Evolutionary conservation across 768 basidiomycete species (phyloP), one percentile per base, ranked within the genome.

Genomic region (Lactifluus volemus): DNA sequence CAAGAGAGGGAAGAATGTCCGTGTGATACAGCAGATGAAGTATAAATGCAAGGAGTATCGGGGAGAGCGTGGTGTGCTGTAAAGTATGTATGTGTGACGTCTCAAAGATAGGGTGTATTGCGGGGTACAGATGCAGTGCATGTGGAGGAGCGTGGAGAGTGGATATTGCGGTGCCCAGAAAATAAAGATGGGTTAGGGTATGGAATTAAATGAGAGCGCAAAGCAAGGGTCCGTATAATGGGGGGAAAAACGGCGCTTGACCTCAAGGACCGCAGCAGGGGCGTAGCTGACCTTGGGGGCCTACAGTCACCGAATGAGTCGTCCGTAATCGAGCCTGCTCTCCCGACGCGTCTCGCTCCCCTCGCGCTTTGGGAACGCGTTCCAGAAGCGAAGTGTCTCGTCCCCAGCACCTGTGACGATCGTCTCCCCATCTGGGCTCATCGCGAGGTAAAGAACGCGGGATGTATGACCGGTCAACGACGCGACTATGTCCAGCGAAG

Each of bases 361-460:
- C 57, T 85, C 86, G 65, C 77, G 81, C 73, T 84, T 85, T n/a
- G 90, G 89, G 69, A 99, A 98, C 0, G 93, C 94, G 71, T 93
- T 96, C 96, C 96, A 98, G 73, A 98, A 98, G 64, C 94, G 75
- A 55, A 99, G 75, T 4, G 96, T 99, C 75, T 98, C 96, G 72
- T 99, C 96, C 0, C 96, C 96, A 0, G 96, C 96, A 15, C 96
- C 96, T 0, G 95, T 98, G 30, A 98, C 97, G 64, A 98, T 98
- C 0, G 95, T 98, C 75, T 96, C 92, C 17, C 95, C 94, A 67
- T 97, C 95, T 0, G 95, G 95, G 68, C 87, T 90, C 91, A 95
- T 94, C 3, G 95, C 95, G n/a, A 98, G 85, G 71, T 96, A 96
- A 36, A 98, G 77, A 17, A 99, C 96, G 50, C 96, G 89, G 71